Conservation (phyloP, 305 asterid species). For the Caryopteris hybrid region DNA sequence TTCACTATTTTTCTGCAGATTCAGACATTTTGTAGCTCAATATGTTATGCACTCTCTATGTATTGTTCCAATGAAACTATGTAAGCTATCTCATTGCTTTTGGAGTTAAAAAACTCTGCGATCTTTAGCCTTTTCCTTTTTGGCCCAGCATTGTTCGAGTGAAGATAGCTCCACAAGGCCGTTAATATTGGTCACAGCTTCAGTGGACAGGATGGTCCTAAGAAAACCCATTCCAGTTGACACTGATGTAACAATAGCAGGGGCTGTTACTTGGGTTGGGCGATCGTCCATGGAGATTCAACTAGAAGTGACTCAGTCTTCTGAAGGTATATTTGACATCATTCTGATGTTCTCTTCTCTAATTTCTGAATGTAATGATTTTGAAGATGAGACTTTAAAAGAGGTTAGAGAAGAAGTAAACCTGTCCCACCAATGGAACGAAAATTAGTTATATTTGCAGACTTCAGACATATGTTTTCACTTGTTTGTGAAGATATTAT, state of each 20-base stretch:
- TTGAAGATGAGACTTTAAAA: not conserved
- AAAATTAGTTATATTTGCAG: too few relatives aligned
- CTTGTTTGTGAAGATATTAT: too few relatives aligned
- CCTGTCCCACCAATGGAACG: too few relatives aligned
- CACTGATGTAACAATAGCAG: constrained; percentile 58
- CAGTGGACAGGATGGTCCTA: constrained; percentile 86
- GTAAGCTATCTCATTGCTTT: not conserved
- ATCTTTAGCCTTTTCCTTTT: not conserved
- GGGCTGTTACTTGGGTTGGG: constrained; percentile 96
- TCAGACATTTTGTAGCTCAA: not conserved
- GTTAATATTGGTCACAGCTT: constrained; percentile 77
- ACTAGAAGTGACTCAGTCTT: constrained; percentile 66
- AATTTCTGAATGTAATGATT: not conserved
- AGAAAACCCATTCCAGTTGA: constrained; percentile 67
- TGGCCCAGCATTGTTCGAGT: constrained; percentile 67
- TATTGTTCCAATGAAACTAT: not conserved
- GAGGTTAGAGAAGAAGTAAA: too few relatives aligned
- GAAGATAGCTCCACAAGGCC: constrained; percentile 73
- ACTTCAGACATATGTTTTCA: too few relatives aligned
- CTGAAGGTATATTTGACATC: constrained; percentile 40
- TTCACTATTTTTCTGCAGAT: too few relatives aligned
- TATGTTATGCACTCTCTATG: not conserved
- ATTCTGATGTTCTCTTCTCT: not conserved
- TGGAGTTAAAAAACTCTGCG: not conserved
- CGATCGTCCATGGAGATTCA: constrained; percentile 92